Evolutionary conservation across 768 basidiomycete species (phyloP), one percentile per base, ranked within the genome.

Genomic region (Lactifluus subvellereus): DNA sequence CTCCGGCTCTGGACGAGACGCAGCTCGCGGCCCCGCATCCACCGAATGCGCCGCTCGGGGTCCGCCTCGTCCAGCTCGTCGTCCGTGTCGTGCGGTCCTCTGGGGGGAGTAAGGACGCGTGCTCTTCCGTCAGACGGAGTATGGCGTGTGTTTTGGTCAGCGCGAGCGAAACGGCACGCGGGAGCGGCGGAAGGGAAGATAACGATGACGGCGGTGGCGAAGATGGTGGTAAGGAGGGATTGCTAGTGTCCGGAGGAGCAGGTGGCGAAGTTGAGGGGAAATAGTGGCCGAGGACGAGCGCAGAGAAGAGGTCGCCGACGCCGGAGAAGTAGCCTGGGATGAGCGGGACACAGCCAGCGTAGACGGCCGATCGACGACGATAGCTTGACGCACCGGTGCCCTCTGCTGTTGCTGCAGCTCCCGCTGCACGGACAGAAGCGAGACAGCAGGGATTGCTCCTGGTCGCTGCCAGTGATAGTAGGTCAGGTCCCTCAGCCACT

Each of bases 281-380:
- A 73, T 94, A 98, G 77, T 98, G 96, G 11, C 94, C 95, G 6
- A 87, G 83, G 50, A 98, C 80, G 33, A 87, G 80, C 2, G 97
- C 91, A 6, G 94, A 94, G 77, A 99, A 98, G 60, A 98, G 85
- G 73, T 99, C 97, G 16, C 97, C 97, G 11, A 97, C 95, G 30
- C 97, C 97, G n/a, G 92, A 89, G 73, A 95, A 98, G 77, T 98
- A 97, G 10, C 94, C 95, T 8, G 88, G 83, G 52, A 98, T 81
- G 33, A 87, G 80, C 2, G 88, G 87, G 9, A 99, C 84, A 48
- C 79, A 81, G 69, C 85, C 85, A 0, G 84, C 85, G 73, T 89
- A 84, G 3, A 95, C 83, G 0, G 73, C 72, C 0, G 82, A 82
- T 71, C 55, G 59, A 58, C 16, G 54, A 88, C 16, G 54, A 59